A percentile compares a stretch with the other conserved stretches of the same genome.
These are phyloP conservation scores for Hypoxylon sp. DNA, from an alignment of 2,329 filamentous ascomycete genomes.

Conservation along the genomic window DNA sequence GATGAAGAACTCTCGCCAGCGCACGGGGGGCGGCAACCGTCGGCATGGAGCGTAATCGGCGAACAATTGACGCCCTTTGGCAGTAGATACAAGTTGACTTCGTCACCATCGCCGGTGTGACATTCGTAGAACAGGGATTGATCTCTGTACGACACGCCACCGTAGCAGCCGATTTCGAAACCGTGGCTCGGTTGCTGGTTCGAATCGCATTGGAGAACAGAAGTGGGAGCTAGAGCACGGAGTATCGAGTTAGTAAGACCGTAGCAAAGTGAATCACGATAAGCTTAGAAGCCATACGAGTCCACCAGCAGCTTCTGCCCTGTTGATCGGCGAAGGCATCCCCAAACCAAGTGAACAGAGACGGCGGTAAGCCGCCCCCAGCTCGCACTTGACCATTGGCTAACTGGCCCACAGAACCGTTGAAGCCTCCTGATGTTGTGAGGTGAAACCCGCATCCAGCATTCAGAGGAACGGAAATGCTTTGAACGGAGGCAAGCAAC, in stretches of 20 bases:
- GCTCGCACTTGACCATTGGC: constrained; percentile 74
- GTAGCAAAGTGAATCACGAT: background rate
- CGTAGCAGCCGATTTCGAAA: constrained; percentile 69
- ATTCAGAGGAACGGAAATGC: constrained; percentile 59
- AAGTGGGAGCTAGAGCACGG: constrained; percentile 63
- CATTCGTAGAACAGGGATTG: constrained; percentile 72
- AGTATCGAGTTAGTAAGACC: constrained; percentile 34
- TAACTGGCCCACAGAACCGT: constrained; percentile 72
- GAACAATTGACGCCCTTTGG: constrained; percentile 63
- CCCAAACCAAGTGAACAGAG: constrained; percentile 69
- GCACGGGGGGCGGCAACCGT: constrained; percentile 55
- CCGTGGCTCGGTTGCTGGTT: constrained; percentile 66
- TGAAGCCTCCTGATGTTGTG: constrained; percentile 63
- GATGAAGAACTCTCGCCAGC: constrained; percentile 52
- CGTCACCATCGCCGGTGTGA: constrained; percentile 67
- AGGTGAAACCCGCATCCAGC: constrained; percentile 69
- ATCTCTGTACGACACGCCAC: constrained; percentile 66
- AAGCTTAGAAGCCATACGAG: constrained; percentile 58
- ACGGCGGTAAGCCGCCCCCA: constrained; percentile 63
- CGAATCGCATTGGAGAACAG: constrained; percentile 73
- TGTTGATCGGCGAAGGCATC: constrained; percentile 69
- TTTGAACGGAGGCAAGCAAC: constrained; percentile 42
- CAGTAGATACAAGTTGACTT: constrained; percentile 69
- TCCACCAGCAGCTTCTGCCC: constrained; percentile 75
- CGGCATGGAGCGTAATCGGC: constrained; percentile 62